phyloP scores from a whole-genome alignment of 805 yeast genomes.

The Barnettozyma siamensis region DNA sequence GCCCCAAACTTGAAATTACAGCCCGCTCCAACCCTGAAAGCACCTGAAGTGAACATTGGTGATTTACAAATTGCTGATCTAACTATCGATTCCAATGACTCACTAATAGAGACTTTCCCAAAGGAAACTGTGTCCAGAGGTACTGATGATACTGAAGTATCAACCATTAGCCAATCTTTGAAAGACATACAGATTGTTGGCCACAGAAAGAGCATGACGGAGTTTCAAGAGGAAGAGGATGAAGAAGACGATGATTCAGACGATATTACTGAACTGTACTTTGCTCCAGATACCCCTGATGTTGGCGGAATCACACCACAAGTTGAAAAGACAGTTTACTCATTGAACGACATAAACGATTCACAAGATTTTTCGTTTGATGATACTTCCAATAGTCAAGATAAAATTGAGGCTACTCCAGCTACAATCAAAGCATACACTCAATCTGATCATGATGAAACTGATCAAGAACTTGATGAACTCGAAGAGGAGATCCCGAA shows the following conservation, averaged over 20 bases:
- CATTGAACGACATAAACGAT: neutral
- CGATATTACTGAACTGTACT: slow-evolving; percentile 23
- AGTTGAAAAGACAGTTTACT: neutral
- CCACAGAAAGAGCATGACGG: slow-evolving; percentile 25
- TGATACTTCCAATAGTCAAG: slow-evolving; percentile 12
- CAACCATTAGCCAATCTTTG: slow-evolving; percentile 10
- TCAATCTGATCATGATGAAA: slow-evolving; percentile 17
- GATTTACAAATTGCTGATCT: neutral
- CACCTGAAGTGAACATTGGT: neutral
- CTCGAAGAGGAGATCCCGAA: slow-evolving; percentile 11
- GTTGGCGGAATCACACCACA: slow-evolving; percentile 1
- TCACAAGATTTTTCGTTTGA: slow-evolving; percentile 19
- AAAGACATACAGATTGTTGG: slow-evolving; percentile 28
- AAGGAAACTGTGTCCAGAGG: neutral
- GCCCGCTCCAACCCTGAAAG: neutral
- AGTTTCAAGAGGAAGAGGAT: slow-evolving; percentile 15
- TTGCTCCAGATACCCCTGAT: slow-evolving; percentile 6
- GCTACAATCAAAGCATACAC: slow-evolving; percentile 6
- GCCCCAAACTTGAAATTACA: neutral
- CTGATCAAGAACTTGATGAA: slow-evolving; percentile 17
- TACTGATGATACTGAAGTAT: neutral
- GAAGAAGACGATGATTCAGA: slow-evolving; percentile 15
- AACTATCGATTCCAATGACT: neutral
- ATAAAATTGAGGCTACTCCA: slow-evolving; percentile 6
- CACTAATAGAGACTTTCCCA: neutral